Evolutionary conservation across 331 rosid species (phyloP), one percentile per base, ranked within the genome.

Genomic region (Arachis monticola): DNA sequence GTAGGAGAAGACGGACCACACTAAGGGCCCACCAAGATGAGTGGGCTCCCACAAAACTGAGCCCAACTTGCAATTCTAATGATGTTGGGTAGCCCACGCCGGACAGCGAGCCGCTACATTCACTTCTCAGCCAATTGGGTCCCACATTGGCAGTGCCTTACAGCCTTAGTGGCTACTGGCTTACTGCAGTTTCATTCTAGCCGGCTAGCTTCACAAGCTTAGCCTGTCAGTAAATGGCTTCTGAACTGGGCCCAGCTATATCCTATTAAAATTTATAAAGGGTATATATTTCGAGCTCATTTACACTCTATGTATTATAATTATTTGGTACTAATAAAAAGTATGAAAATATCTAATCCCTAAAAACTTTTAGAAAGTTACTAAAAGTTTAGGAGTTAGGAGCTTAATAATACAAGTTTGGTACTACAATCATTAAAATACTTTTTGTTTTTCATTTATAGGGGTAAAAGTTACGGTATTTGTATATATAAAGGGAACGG

Each of bases 51-150:
- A 11, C 80, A 72, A 30, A 76, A 73, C 70, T 11, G 68, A 67
- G 79, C 69, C 62, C 88, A 81, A 83, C 72, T 85, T 82, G 87
- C 75, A 78, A 77, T 71, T 70, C 59, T 76, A 85, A 85, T 88
- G 73, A 88, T 85, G 68, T 64, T 66, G 85, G 87, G 83, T 83
- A 77, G 81, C 85, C 82, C 92, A 88, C 88, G 82, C 92, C 83
- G 77, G 85, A 85, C 85, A 60, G 73, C 60, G 72, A 88, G 92
- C 88, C 89, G 90, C 85, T 80, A 76, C 65, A 70, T 69, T 64
- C 69, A 76, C 77, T 42, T 42, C 74, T 50, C 52, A 75, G 53
- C 78, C 78, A 83, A 81, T 88, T 53, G 84, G 90, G 85, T 45
- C 92, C 92, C 88, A 65, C 85, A 22, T 71, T 70, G 55, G 10